Percentiles rank a stretch among this genome's conserved stretches.
Conservation (phyloP, 805 yeast genomes). For the Wickerhamiella allomyrinae region DNA sequence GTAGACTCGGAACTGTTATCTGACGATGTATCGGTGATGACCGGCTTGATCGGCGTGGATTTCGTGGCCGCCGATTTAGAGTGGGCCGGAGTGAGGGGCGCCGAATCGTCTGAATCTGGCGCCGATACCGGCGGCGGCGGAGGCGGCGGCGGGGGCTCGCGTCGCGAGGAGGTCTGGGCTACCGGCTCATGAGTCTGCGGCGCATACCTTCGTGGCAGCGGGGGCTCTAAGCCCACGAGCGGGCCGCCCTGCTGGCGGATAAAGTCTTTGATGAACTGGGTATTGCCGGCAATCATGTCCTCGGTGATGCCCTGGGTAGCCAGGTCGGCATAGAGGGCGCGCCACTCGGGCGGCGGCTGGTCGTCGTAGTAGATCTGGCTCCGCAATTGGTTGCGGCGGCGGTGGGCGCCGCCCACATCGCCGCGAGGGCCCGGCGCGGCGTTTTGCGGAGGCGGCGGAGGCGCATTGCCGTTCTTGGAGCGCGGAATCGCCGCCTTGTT, state of each 20-base stretch:
- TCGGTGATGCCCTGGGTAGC: slow-evolving; percentile 70
- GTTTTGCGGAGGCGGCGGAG: slow-evolving; percentile 21
- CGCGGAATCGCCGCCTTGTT: slow-evolving; percentile 82
- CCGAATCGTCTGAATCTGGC: slow-evolving; percentile 3
- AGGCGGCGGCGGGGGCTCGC: slow-evolving; percentile 25
- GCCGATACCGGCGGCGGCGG: slow-evolving; percentile 9
- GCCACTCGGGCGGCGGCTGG: slow-evolving; percentile 75
- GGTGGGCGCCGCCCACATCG: slow-evolving; percentile 28
- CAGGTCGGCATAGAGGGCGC: slow-evolving; percentile 54
- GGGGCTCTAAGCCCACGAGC: slow-evolving; percentile 72
- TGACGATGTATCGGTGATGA: too few species aligned
- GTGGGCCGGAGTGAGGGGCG: slow-evolving; percentile 3
- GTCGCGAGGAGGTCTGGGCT: slow-evolving; percentile 27
- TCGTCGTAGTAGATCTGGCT: slow-evolving; percentile 51
- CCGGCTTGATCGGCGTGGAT: too few species aligned
- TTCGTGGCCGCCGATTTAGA: neutral
- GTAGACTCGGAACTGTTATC: neutral
- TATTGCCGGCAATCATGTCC: slow-evolving; percentile 77
- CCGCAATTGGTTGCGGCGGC: slow-evolving; percentile 20
- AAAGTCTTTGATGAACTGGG: slow-evolving; percentile 69
- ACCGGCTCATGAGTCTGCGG: slow-evolving; percentile 3
- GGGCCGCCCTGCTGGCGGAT: slow-evolving; percentile 65
- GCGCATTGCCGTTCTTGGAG: slow-evolving; percentile 35
- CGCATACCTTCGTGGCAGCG: slow-evolving; percentile 46
- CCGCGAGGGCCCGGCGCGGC: slow-evolving; percentile 48